Conservation (phyloP, 164 flowering plant genomes). For the Taxillus chinensis region DNA sequence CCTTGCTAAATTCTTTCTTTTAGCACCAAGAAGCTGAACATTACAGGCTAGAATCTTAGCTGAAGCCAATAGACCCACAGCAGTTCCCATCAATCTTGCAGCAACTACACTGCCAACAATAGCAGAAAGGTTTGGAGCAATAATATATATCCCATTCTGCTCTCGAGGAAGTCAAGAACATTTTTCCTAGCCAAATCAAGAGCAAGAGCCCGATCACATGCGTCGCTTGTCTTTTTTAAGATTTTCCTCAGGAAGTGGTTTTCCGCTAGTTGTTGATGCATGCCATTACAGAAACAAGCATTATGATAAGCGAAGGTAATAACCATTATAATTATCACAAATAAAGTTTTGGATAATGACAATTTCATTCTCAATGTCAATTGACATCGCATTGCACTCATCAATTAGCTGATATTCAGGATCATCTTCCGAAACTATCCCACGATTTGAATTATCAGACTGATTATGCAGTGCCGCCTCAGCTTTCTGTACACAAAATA, state of each 20-base stretch:
- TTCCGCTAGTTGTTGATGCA: conserved; percentile 86
- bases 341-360: conserved; percentile 84
- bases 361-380: conserved; percentile 91
- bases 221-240: conserved; percentile 73
- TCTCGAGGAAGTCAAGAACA: conserved; percentile 91
- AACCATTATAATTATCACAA: no score
- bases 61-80: conserved; percentile 80
- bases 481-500: conserved; percentile 82
- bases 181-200: conserved; percentile 79
- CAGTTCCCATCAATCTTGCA: conserved; percentile 96
- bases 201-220: conserved; percentile 90
- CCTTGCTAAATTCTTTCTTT: conserved; percentile 81
- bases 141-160: conserved; percentile 90
- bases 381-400: conserved; percentile 82
- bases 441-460: conserved; percentile 43
- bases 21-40: conserved; percentile 93
- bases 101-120: conserved; percentile 98
- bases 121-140: conserved; percentile 94
- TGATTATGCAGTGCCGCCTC: conserved; percentile 76
- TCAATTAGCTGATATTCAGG: conserved; percentile 92
- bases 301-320: conserved; percentile 79
- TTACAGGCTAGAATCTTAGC: conserved; percentile 99
- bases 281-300: conserved; percentile 97
- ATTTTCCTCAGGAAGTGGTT: conserved; percentile 81
- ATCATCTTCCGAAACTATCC: conserved; percentile 77